Evolutionary conservation across 31 red algal genomes (phyloP), one percentile per base, ranked within the genome.

Genomic region (Odonthalia washingtoniensis): DNA sequence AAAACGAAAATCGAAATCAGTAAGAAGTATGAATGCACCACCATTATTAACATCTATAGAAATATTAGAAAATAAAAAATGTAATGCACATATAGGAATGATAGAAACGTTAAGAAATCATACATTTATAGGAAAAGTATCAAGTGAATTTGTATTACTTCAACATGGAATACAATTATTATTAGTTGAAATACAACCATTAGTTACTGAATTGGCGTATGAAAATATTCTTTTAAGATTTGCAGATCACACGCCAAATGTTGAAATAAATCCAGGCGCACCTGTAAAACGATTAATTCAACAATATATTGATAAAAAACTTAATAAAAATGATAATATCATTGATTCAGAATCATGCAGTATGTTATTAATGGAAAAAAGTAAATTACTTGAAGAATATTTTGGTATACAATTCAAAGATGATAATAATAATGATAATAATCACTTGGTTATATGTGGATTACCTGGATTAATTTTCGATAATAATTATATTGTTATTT

Each of bases 61-160:
- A 64, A 68, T 92, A 30, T 35, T 92, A 45, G 79, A 85, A 28
- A 66, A 89, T 21, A 31, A 34, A 38, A 40, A 53, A 30, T 63
- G 27, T 34, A 62, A 88, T 0, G 81, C 86, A 30, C 85, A 94
- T 80, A 46, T 36, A 18, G 94, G 92, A 41, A 40, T 94, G 31
- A 77, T 62, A 3, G 45, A 86, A 70, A 66, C 92, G 28, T 80
- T 99, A 3, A 81, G 84, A 1, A 87, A 96, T 37, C 92, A 94
- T 70, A 68, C 77, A 6, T 95, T 99, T 89, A 88, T 99, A 6
- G 97, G 97, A 52, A 81, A 87, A 1, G 82, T 75, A 12, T 87
- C 78, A 1, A 33, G 62, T 3, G 45, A 73, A 31, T 90, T 83
- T 39, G 78, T 40, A 17, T 45, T 99, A n/a, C 0, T 99, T 1